phyloP scores from a whole-genome alignment of 768 basidiomycete genomes.

The Russula brevipes region DNA sequence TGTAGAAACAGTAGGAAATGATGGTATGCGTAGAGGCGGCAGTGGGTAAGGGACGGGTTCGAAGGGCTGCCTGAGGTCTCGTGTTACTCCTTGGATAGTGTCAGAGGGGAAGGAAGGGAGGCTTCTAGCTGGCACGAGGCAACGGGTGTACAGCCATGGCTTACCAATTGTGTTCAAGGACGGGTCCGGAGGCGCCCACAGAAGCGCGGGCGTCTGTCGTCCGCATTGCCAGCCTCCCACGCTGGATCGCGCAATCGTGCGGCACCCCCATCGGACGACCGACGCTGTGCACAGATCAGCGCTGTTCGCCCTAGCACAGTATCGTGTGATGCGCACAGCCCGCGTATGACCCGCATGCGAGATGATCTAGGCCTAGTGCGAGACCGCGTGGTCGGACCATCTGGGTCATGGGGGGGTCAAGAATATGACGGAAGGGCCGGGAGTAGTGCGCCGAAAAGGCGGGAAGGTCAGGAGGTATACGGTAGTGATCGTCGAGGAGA shows the following conservation, averaged over 20 bases:
- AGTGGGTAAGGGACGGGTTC: not conserved
- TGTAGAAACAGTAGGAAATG: not conserved
- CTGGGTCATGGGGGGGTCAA: slow-evolving; percentile 9
- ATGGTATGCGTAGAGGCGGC: not conserved
- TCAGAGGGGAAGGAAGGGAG: not conserved
- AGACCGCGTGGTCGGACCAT: not conserved
- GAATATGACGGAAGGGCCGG: not conserved
- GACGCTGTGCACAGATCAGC: not conserved
- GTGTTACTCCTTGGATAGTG: not conserved
- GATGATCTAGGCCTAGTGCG: not conserved
- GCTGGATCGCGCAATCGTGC: not conserved
- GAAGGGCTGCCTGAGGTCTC: not conserved
- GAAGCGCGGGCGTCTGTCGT: not conserved
- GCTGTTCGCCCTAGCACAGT: not conserved
- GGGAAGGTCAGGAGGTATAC: slow-evolving; percentile 13
- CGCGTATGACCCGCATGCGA: too few relatives aligned
- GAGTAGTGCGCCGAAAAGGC: not conserved
- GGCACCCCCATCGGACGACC: not conserved
- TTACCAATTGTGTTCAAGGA: not conserved
- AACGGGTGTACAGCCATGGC: not conserved
- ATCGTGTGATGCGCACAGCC: not conserved
- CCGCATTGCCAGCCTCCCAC: not conserved
- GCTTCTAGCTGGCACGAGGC: slow-evolving; percentile 14
- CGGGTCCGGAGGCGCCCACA: not conserved
- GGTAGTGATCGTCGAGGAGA: slow-evolving; percentile 15